These are phyloP conservation scores for Plasmodium gonderi DNA, from an alignment of 169 alveolate species.

Conservation along the genomic window DNA sequence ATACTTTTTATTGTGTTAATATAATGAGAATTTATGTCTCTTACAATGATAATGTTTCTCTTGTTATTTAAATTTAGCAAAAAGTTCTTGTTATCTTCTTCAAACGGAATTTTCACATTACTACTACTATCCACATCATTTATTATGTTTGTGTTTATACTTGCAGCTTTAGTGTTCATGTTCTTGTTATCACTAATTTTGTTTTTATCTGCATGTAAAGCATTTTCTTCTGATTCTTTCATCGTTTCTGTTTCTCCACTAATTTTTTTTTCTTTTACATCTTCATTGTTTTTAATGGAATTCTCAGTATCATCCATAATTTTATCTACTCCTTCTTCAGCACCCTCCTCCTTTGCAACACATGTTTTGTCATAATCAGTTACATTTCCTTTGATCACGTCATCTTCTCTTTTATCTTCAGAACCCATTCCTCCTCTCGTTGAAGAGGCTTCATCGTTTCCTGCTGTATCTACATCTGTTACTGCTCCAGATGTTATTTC, in stretches of 20 bases:
- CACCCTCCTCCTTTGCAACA: too few species aligned
- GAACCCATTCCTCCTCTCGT: neutral
- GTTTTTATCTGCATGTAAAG: neutral
- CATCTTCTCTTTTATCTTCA: neutral
- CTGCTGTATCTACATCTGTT: neutral
- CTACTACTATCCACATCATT: neutral
- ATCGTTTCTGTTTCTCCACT: too few species aligned
- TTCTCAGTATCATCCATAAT: neutral
- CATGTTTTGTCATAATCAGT: neutral
- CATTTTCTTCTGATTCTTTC: too few species aligned
- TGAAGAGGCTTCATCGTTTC: neutral
- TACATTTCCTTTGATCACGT: neutral
- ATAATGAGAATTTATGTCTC: constrained; percentile 67
- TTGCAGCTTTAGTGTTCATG: neutral
- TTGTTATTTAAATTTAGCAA: constrained; percentile 54
- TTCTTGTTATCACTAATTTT: neutral
- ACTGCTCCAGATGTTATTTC: neutral
- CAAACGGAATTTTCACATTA: neutral
- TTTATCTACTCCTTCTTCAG: too few species aligned
- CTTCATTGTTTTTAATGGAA: too few species aligned
- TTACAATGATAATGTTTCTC: constrained; percentile 41
- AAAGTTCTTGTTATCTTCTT: constrained; percentile 68
- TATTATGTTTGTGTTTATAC: neutral
- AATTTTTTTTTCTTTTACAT: too few species aligned
- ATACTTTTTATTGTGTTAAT: constrained; percentile 44